Percentiles rank a stretch among this genome's conserved stretches.
phyloP scores from a whole-genome alignment of 495 filamentous ascomycete species.

The Neurospora sp. region DNA sequence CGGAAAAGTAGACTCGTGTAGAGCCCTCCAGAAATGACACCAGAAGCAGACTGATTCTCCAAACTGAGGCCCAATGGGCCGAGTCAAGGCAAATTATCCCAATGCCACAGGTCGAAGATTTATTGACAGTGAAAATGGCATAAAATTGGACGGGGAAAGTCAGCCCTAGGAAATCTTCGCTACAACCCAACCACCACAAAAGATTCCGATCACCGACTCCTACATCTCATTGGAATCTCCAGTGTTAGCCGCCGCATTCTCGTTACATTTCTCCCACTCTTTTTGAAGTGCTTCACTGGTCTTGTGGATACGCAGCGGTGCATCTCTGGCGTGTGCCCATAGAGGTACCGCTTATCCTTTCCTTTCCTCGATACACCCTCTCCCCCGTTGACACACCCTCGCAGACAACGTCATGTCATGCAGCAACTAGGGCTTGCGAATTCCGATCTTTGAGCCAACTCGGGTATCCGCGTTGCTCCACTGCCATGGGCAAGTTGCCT shows the following conservation, averaged over 20 bases:
- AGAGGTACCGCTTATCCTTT: conserved; percentile 1
- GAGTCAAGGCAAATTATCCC: background rate
- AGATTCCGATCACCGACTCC: background rate
- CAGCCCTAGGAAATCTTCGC: background rate
- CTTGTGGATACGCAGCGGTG: background rate
- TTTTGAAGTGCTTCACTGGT: background rate
- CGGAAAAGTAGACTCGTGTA: background rate
- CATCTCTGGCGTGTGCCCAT: background rate
- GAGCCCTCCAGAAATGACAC: background rate
- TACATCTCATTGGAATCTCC: background rate
- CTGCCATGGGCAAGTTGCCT: conserved; percentile 7
- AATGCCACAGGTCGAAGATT: background rate
- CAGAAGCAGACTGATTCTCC: background rate
- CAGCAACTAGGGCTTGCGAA: conserved; percentile 7
- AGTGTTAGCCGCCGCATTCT: background rate
- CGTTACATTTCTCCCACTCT: background rate
- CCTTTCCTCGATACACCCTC: conserved; percentile 7
- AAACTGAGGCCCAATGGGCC: background rate
- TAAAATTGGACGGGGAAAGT: background rate
- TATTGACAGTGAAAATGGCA: background rate
- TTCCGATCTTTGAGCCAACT: conserved; percentile 5
- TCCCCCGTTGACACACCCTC: conserved; percentile 5
- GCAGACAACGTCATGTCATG: conserved; percentile 18
- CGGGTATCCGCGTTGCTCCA: conserved; percentile 11
- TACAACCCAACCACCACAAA: background rate